Percentiles rank a stretch among this genome's conserved stretches.
Evolutionary conservation across 371 early-diverging fungal genomes (phyloP).

Genomic region (Cokeromyces recurvatus): DNA sequence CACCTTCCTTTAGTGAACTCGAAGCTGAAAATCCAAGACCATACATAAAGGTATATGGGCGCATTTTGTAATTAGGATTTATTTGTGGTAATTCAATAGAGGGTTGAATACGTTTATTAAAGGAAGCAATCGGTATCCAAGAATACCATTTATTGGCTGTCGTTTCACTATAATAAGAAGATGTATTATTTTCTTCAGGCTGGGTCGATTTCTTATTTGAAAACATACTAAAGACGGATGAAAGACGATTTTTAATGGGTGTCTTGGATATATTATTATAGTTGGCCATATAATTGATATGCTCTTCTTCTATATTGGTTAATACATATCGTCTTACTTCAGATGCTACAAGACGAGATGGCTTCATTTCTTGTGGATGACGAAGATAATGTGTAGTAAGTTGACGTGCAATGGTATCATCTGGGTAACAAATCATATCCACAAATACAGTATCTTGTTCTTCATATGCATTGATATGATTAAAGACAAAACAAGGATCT

Average conservation of each 20-base stretch:
- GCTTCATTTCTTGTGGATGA: constrained; percentile 29
- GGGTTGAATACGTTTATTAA: constrained; percentile 19
- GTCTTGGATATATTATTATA: constrained; percentile 22
- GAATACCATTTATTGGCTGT: constrained; percentile 19
- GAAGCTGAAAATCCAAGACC: constrained; percentile 47
- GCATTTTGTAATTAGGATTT: constrained; percentile 51
- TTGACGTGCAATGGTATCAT: constrained; percentile 58
- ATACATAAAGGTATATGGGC: constrained; percentile 61
- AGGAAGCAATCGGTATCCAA: constrained; percentile 27
- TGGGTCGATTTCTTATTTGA: constrained; percentile 2
- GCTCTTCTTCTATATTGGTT: constrained; percentile 49
- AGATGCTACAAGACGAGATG: constrained; percentile 43
- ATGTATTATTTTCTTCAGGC: background rate
- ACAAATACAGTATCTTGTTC: constrained; percentile 57
- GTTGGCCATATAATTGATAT: constrained; percentile 31
- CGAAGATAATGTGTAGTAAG: constrained; percentile 51
- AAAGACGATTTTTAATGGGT: constrained; percentile 23
- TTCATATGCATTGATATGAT: constrained; percentile 74
- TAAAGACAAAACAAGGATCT: constrained; percentile 58
- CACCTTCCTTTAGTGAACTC: constrained; percentile 37
- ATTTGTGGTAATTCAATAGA: constrained; percentile 63
- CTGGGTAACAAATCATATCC: constrained; percentile 61
- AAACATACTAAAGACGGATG: constrained; percentile 18
- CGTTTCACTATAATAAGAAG: constrained; percentile 2
- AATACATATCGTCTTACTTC: constrained; percentile 62